Conservation (phyloP, 1,139 yeast species). For the Pichia sp. region DNA sequence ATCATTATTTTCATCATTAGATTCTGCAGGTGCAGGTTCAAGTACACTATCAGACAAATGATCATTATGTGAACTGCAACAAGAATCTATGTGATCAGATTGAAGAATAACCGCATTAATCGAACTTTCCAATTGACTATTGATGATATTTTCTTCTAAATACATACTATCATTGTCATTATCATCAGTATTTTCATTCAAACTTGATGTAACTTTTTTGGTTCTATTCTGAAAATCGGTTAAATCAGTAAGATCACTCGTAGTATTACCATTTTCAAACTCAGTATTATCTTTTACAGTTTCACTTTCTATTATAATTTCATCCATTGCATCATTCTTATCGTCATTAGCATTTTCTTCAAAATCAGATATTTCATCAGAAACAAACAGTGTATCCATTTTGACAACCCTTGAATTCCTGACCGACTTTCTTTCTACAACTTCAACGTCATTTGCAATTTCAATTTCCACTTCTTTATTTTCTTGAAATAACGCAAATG, state of each 20-base stretch:
- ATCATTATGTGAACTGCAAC: neutral
- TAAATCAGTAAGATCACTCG: neutral
- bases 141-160: neutral
- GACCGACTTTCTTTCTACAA: constrained; percentile 1
- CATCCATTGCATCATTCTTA: neutral
- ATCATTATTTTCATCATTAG: neutral
- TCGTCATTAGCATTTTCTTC: neutral
- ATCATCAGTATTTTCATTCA: neutral
- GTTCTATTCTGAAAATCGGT: neutral
- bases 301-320: neutral
- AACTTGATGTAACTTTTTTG: neutral
- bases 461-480: neutral
- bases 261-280: neutral
- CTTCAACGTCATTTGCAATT: neutral
- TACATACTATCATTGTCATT: neutral
- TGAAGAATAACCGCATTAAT: neutral
- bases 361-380: neutral
- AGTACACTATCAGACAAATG: neutral
- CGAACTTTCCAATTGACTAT: constrained; percentile 1
- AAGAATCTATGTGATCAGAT: neutral
- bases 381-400: neutral
- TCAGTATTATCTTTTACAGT: neutral
- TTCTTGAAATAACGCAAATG: constrained; percentile 7
- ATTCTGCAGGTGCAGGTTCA: neutral
- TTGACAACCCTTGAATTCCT: constrained; percentile 1